Evolutionary conservation across 2,329 filamentous ascomycete genomes (phyloP).

Genomic region (Cladosporium cucumerinum): DNA sequence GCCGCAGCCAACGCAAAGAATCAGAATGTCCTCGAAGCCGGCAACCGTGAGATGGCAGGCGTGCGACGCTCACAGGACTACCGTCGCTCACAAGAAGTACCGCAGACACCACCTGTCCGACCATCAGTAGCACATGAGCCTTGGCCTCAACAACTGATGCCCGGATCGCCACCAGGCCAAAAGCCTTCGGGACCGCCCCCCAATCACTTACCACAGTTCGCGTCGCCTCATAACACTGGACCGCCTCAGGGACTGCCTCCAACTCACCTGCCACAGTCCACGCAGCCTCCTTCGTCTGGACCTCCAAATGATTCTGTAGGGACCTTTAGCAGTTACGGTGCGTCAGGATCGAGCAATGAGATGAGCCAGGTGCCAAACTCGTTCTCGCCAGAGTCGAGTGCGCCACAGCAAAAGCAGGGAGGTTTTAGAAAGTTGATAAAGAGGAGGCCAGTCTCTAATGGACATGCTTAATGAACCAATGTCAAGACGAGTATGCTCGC

Average conservation of each 20-base stretch:
- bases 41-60: conserved; percentile 26
- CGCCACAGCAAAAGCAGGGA: conserved; percentile 10
- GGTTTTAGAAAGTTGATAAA: conserved; percentile 18
- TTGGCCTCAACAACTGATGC: not conserved
- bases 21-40: conserved; percentile 25
- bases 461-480: not conserved
- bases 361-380: conserved; percentile 12
- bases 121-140: not conserved
- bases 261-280: not conserved
- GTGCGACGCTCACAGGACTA: not conserved
- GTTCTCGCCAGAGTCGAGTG: conserved; percentile 9
- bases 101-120: not conserved
- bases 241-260: not conserved
- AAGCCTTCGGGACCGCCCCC: not conserved
- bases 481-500: not conserved
- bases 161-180: not conserved
- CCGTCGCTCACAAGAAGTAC: not conserved
- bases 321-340: not conserved
- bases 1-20: conserved; percentile 30
- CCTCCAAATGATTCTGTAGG: not conserved
- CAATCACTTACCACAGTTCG: not conserved
- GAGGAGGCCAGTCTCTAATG: conserved; percentile 4
- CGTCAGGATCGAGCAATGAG: not conserved
- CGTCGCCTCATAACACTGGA: not conserved
- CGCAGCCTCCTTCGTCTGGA: not conserved